A percentile compares a stretch with the other conserved stretches of the same genome.
phyloP scores from a whole-genome alignment of 1,284 basidiomycete genomes.

The Trichosporon asahii region DNA sequence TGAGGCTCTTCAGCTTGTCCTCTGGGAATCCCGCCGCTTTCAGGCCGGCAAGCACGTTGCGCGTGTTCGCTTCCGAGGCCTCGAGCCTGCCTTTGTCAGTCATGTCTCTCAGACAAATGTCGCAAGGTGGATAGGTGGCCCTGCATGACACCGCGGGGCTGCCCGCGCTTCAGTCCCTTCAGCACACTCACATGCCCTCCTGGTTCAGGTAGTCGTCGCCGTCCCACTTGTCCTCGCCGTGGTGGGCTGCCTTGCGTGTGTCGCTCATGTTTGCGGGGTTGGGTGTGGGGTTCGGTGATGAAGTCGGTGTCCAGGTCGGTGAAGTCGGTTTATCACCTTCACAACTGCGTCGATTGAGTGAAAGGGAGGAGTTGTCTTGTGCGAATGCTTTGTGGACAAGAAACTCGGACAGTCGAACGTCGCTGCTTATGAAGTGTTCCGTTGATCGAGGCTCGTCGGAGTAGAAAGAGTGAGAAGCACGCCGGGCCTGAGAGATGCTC shows the following conservation, averaged over 20 bases:
- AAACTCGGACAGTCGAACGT: too few relatives aligned
- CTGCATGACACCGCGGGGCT: too few relatives aligned
- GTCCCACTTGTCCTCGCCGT: constrained; percentile 34
- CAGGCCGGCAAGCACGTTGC: constrained; percentile 29
- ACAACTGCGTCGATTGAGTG: too few relatives aligned
- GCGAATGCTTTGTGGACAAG: too few relatives aligned
- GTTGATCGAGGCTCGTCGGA: neutral
- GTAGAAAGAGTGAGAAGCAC: too few relatives aligned
- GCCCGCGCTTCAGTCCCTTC: too few relatives aligned
- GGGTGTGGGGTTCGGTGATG: constrained; percentile 15
- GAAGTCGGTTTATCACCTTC: neutral
- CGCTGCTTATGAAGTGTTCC: too few relatives aligned
- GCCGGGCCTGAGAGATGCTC: neutral
- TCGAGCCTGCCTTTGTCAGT: constrained; percentile 26
- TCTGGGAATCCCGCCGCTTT: constrained; percentile 17
- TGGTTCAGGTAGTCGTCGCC: constrained; percentile 35
- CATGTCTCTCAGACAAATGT: neutral
- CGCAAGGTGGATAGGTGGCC: too few relatives aligned
- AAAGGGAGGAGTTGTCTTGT: too few relatives aligned
- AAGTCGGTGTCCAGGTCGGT: neutral
- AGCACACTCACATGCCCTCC: constrained; percentile 33
- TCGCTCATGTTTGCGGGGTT: neutral
- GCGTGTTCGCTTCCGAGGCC: constrained; percentile 25
- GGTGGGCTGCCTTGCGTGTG: constrained; percentile 5
- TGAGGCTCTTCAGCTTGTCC: constrained; percentile 17